Evolutionary conservation across 2,329 filamentous ascomycete genomes (phyloP).

Genomic region (Ophioceras dolichostomum): DNA sequence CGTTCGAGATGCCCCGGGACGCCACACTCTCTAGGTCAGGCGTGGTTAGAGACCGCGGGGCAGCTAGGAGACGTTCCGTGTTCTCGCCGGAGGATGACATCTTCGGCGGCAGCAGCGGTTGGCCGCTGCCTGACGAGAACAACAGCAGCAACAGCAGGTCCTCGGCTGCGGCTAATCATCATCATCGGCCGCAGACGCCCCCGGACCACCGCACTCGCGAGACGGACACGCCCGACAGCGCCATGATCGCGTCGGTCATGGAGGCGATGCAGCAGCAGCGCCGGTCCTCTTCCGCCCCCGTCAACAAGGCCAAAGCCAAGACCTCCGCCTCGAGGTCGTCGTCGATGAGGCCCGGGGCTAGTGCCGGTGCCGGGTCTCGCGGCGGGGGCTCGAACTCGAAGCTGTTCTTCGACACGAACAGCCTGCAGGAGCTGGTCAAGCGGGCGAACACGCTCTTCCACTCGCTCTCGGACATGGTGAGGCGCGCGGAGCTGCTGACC

Average conservation of each 20-base stretch:
- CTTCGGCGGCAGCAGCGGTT: conserved; percentile 43
- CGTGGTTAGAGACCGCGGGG: conserved; percentile 40
- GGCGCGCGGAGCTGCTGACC: conserved; percentile 44
- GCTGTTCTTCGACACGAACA: conserved; percentile 58
- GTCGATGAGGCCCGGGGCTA: conserved; percentile 18
- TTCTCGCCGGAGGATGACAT: conserved; percentile 56
- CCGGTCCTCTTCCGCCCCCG: conserved; percentile 28
- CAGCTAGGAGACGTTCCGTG: conserved; percentile 44
- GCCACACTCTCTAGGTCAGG: conserved; percentile 35
- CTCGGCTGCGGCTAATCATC: too few species aligned
- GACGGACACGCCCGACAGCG: conserved; percentile 20
- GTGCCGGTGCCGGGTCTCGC: too few species aligned
- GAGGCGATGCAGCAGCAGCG: conserved; percentile 47
- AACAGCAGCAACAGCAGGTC: too few species aligned
- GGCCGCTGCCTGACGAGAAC: conserved; percentile 28
- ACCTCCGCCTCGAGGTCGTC: too few species aligned
- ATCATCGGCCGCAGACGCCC: too few species aligned
- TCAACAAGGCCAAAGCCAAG: too few species aligned
- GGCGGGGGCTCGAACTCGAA: conserved; percentile 36
- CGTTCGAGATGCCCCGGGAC: conserved; percentile 27
- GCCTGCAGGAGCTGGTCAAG: conserved; percentile 53
- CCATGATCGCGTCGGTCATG: conserved; percentile 49
- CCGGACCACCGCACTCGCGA: conserved; percentile 19
- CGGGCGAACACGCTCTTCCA: conserved; percentile 48
- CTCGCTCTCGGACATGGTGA: conserved; percentile 45